Percentiles rank a stretch among this genome's conserved stretches.
Evolutionary conservation across 352 stramenopile genomes (phyloP).

Genomic region (Phytophthora pisi): DNA sequence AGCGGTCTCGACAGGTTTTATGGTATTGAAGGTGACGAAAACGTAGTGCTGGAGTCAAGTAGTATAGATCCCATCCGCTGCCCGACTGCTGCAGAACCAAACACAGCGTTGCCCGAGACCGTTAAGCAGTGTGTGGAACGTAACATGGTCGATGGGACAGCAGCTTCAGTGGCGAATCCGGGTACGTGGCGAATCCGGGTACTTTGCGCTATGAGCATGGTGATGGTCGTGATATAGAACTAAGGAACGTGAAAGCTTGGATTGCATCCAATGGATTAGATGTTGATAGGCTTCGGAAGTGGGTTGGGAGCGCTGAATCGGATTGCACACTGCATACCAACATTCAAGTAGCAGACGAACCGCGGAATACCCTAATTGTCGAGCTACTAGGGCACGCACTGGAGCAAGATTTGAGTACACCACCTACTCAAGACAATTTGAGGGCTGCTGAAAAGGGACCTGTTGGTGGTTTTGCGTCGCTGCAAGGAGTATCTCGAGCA

Average conservation of each 20-base stretch:
- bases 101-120: not conserved
- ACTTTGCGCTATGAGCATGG: no score
- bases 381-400: no score
- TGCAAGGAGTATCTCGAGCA: no score
- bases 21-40: not conserved
- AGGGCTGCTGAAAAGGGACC: no score
- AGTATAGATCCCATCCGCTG: not conserved
- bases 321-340: not conserved
- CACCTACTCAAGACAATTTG: no score
- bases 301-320: not conserved
- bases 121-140: not conserved
- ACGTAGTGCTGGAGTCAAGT: not conserved
- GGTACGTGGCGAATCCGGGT: no score
- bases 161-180: not conserved
- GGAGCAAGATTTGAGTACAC: no score
- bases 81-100: not conserved
- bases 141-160: not conserved
- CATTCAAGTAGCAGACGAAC: no score
- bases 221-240: no score
- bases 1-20: not conserved
- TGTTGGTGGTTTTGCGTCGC: no score
- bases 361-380: no score
- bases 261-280: not conserved
- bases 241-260: not conserved
- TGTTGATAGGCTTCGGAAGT: not conserved